phyloP scores from a whole-genome alignment of 2,329 filamentous ascomycete genomes.

The Fusarium anguioides region DNA sequence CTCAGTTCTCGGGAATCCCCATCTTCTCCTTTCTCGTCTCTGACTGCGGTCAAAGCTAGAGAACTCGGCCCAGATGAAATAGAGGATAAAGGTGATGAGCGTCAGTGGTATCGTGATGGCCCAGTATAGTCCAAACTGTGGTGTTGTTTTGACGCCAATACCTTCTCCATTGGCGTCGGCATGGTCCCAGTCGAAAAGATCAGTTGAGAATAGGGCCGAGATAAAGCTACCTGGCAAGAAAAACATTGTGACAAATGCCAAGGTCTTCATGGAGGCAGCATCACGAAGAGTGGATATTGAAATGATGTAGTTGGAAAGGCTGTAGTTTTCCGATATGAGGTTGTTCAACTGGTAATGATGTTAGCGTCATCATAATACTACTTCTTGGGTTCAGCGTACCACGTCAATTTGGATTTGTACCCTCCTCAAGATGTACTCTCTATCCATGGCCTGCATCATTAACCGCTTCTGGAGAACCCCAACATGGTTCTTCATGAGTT shows the following conservation, averaged over 20 bases:
- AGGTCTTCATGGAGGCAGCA: conserved; percentile 57
- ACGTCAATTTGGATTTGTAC: conserved; percentile 54
- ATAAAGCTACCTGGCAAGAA: conserved; percentile 57
- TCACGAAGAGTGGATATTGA: conserved; percentile 53
- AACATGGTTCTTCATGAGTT: conserved; percentile 45
- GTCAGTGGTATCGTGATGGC: conserved; percentile 55
- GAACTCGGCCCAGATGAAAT: conserved; percentile 50
- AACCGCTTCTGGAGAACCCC: conserved; percentile 48
- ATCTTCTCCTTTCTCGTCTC: conserved; percentile 21
- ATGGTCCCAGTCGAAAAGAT: conserved; percentile 50
- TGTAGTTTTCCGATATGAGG: conserved; percentile 54
- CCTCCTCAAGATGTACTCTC: conserved; percentile 51
- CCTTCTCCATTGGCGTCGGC: conserved; percentile 37
- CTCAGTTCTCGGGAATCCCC: conserved; percentile 30
- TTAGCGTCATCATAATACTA: neutral
- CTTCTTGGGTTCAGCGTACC: conserved; percentile 40
- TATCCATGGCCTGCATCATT: conserved; percentile 52
- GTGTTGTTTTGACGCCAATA: conserved; percentile 48
- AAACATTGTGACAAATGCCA: conserved; percentile 57
- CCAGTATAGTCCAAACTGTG: conserved; percentile 56
- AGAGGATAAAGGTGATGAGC: conserved; percentile 49
- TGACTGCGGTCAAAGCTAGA: conserved; percentile 43
- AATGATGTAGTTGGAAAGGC: conserved; percentile 51
- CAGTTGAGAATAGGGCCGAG: conserved; percentile 55
- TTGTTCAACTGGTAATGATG: conserved; percentile 49